Percentiles rank a stretch among this genome's conserved stretches.
Conservation (phyloP, 129 eudicot genomes). For the Glebionis coronaria region DNA sequence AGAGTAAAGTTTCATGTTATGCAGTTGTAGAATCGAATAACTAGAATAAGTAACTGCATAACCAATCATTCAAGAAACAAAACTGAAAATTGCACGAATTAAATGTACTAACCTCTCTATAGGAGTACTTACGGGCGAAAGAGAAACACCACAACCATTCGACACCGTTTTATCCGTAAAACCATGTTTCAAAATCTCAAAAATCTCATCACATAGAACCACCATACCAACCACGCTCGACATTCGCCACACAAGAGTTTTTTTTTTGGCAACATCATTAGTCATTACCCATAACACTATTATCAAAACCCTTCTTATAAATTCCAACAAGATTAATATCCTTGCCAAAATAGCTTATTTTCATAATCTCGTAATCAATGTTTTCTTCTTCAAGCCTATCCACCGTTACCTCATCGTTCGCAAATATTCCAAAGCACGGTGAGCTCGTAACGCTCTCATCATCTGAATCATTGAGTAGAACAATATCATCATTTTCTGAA, state of each 20-base stretch:
- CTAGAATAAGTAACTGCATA: too few species aligned
- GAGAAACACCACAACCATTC: conserved; percentile 27
- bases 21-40: too few species aligned
- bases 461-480: background rate
- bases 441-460: background rate
- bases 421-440: background rate
- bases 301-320: conserved; percentile 20
- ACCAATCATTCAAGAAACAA: background rate
- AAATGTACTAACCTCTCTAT: conserved; percentile 25
- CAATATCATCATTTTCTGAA: conserved; percentile 5
- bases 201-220: conserved; percentile 31
- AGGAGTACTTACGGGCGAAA: conserved; percentile 25
- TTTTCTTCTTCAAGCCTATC: conserved; percentile 15
- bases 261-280: conserved; percentile 20
- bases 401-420: background rate
- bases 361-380: conserved; percentile 13
- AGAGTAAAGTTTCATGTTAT: too few species aligned
- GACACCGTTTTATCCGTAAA: conserved; percentile 11
- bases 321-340: conserved; percentile 14
- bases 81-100: background rate
- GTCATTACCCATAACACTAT: conserved; percentile 20
- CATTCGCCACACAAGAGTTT: conserved; percentile 29
- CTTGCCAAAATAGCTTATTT: conserved; percentile 16
- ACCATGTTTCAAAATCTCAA: conserved; percentile 27
- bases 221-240: conserved; percentile 31